A percentile compares a stretch with the other conserved stretches of the same genome.
phyloP scores from a whole-genome alignment of 495 filamentous ascomycete species.

The Neurospora sp. region DNA sequence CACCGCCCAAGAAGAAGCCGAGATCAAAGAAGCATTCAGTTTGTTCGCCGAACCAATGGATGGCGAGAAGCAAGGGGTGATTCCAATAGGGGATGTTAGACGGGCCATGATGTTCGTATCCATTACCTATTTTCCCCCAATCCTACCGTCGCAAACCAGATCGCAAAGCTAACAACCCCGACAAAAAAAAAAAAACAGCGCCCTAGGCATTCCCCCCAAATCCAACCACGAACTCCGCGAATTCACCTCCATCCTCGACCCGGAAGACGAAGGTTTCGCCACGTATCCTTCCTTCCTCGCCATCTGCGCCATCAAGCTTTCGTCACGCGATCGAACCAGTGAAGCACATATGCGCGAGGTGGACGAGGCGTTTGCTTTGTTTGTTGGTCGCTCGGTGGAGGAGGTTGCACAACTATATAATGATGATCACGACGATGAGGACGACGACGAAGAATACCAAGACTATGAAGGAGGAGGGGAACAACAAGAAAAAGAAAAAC shows the following conservation, averaged over 20 bases:
- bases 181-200: slow-evolving; percentile 33
- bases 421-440: neutral
- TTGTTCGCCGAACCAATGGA: slow-evolving; percentile 66
- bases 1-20: slow-evolving; percentile 68
- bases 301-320: slow-evolving; percentile 75
- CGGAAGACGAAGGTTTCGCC: slow-evolving; percentile 66
- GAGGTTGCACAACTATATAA: neutral
- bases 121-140: neutral
- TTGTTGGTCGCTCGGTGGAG: slow-evolving; percentile 27
- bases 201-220: slow-evolving; percentile 60
- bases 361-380: slow-evolving; percentile 68
- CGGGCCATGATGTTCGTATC: slow-evolving; percentile 66
- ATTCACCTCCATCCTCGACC: slow-evolving; percentile 71
- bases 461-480: slow-evolving; percentile 10
- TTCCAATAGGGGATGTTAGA: slow-evolving; percentile 67
- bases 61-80: slow-evolving; percentile 60
- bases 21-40: slow-evolving; percentile 82
- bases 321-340: slow-evolving; percentile 43
- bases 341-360: slow-evolving; percentile 53
- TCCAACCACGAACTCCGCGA: slow-evolving; percentile 55
- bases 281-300: slow-evolving; percentile 68
- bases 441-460: neutral
- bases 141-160: neutral
- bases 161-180: neutral
- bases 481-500: neutral